Evolutionary conservation across 345 rosid genomes (phyloP).

Genomic region (Hibiscus mutabilis): DNA sequence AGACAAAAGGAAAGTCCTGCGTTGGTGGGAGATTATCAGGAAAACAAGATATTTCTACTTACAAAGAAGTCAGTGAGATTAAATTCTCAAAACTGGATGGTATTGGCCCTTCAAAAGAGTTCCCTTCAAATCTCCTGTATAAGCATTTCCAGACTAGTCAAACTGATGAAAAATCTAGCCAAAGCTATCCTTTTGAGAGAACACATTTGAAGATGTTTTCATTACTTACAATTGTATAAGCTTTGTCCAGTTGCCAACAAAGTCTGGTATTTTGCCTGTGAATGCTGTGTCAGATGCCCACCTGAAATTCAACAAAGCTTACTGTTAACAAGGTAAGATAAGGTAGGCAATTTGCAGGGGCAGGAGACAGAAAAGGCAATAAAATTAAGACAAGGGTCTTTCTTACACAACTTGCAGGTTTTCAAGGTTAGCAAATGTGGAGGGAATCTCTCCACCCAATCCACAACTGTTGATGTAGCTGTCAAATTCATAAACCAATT

Average conservation of each 20-base stretch:
- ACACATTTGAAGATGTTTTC: background rate
- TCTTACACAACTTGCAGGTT: conserved; percentile 54
- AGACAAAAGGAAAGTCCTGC: too few relatives aligned
- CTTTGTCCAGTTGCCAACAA: conserved; percentile 29
- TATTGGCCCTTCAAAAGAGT: conserved; percentile 37
- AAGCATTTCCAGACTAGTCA: background rate
- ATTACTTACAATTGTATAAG: conserved; percentile 16
- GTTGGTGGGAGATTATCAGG: too few relatives aligned
- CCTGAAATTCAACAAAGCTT: conserved; percentile 17
- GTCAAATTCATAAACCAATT: conserved; percentile 7
- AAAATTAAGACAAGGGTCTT: background rate
- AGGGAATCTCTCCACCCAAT: conserved; percentile 49
- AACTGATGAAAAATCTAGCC: background rate
- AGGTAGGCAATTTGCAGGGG: too few relatives aligned
- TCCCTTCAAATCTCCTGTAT: conserved; percentile 26
- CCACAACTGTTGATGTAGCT: conserved; percentile 51
- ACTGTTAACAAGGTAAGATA: background rate
- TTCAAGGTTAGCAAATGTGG: conserved; percentile 43
- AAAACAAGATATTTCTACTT: conserved; percentile 12
- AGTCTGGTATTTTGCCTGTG: conserved; percentile 31
- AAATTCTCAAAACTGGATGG: conserved; percentile 31
- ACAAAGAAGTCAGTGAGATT: conserved; percentile 23
- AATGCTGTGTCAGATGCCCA: conserved; percentile 24
- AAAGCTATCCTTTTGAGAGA: background rate
- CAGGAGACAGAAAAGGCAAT: background rate